Conservation (phyloP, 352 stramenopile species). For the Elongisporangium prolatum region DNA sequence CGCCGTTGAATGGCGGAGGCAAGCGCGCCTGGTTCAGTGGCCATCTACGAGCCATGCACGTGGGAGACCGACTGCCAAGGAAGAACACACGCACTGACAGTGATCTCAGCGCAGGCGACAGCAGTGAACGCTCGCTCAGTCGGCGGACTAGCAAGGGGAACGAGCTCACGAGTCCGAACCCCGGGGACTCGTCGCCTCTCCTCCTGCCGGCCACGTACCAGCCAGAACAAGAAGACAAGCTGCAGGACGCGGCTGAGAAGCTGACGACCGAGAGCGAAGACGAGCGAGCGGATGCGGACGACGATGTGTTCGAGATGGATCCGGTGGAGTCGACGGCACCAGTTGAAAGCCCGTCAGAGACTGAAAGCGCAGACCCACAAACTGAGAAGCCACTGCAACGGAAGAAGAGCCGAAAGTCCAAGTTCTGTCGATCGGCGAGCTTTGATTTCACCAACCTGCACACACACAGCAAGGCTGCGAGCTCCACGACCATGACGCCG, state of each 20-base stretch:
- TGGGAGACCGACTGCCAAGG: constrained; percentile 47
- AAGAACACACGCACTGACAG: constrained; percentile 39
- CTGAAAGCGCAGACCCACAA: background rate
- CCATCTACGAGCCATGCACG: constrained; percentile 67
- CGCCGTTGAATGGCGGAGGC: constrained; percentile 5
- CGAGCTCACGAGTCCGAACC: constrained; percentile 1
- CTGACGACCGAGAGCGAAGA: constrained; percentile 14
- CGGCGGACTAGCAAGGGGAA: background rate
- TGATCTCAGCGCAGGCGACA: constrained; percentile 6
- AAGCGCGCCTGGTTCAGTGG: constrained; percentile 61
- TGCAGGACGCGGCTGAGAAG: constrained; percentile 18
- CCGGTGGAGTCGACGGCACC: constrained; percentile 1
- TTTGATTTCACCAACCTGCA: constrained; percentile 66
- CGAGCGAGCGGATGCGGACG: constrained; percentile 18
- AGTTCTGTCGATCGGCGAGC: constrained; percentile 66
- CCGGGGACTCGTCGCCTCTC: background rate
- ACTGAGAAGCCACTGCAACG: background rate
- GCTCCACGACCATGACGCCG: constrained; percentile 10
- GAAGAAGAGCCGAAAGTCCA: constrained; percentile 27
- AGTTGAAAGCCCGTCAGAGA: background rate
- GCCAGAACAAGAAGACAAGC: constrained; percentile 6
- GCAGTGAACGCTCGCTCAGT: constrained; percentile 4
- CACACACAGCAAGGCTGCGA: constrained; percentile 4
- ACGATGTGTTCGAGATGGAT: constrained; percentile 15
- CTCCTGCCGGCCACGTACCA: background rate